Base-by-base conservation (phyloP, 805 yeast species). In the Kuraishia piskuri region DNA sequence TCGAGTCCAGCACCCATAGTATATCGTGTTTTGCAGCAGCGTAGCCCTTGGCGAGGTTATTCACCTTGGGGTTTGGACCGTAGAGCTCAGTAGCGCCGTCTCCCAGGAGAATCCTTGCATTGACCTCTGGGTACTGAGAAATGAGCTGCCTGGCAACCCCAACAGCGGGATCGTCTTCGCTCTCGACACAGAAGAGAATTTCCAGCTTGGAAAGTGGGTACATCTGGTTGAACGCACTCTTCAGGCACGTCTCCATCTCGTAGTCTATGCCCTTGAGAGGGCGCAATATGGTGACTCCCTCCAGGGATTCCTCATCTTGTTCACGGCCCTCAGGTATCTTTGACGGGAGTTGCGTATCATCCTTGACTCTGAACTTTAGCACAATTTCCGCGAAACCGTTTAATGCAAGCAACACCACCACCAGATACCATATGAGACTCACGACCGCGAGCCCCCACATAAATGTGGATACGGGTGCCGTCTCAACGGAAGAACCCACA, bases 41-140 rank as follows among this genome's bases (percentile, higher is more conserved):
- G 62, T 84, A 88, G 5, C 96, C 96, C 65, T 87, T 87, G n/a
- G 90, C 83, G 49, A 90, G 70, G 67, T 90, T 90, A 68, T 89
- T 88, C 53, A 90, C 88, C 67, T 90, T 90, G 6, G 97, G 97
- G 61, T 90, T 90, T 4, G 95, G 94, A 1, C 96, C 96, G 61
- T 72, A 85, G 58, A 76, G 76, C 53, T 72, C 78, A 37, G 67
- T 68, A 7, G 57, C 55, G 3, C 60, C 68, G 52, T 71, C 68
- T 48, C 82, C 86, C 1, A 85, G 66, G 56, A 88, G 62, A 4
- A 90, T 69, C 56, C 74, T 73, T 21, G 89, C 77, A 60, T 86
- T 82, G 5, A 83, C 71, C 2, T 74, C 63, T 0, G 88, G 83
- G 63, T 83, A 81, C 55, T 74, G 76, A 1, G 60, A 59, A 6